A percentile compares a stretch with the other conserved stretches of the same genome.
Conservation (phyloP, 1,139 yeast species). For the Hyphopichia buzzinii region DNA sequence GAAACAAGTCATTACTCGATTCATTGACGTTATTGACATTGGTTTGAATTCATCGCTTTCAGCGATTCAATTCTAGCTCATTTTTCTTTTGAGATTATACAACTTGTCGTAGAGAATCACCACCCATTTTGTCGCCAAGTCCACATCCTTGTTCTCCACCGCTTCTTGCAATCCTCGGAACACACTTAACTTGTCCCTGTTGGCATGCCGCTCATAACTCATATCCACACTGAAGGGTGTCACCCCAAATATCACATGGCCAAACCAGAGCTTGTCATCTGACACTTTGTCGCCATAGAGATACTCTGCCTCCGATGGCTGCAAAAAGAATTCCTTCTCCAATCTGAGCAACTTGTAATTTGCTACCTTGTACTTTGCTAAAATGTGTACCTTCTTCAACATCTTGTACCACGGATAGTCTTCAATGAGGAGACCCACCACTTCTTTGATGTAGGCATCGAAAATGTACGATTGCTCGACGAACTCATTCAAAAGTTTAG, state of each 20-base stretch:
- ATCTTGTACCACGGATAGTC: conserved; percentile 75
- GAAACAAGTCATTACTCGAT: no score
- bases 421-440: conserved; percentile 47
- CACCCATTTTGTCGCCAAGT: conserved; percentile 26
- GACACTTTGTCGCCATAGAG: conserved; percentile 9
- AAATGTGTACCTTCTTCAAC: conserved; percentile 55
- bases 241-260: conserved; percentile 25
- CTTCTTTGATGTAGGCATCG: conserved; percentile 34
- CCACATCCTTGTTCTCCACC: conserved; percentile 22
- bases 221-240: conserved; percentile 13
- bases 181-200: conserved; percentile 12
- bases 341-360: conserved; percentile 53
- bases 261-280: conserved; percentile 14
- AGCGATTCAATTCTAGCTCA: conserved; percentile 3
- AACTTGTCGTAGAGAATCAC: conserved; percentile 29
- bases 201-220: conserved; percentile 5
- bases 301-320: conserved; percentile 22
- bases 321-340: conserved; percentile 35
- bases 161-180: conserved; percentile 27
- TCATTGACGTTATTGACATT: background rate
- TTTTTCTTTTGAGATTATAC: conserved; percentile 10
- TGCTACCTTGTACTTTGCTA: conserved; percentile 54
- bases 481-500: conserved; percentile 12
- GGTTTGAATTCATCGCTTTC: background rate
- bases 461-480: conserved; percentile 20